Conservation (phyloP, 169 alveolate genomes). For the Eimeria acervulina region DNA sequence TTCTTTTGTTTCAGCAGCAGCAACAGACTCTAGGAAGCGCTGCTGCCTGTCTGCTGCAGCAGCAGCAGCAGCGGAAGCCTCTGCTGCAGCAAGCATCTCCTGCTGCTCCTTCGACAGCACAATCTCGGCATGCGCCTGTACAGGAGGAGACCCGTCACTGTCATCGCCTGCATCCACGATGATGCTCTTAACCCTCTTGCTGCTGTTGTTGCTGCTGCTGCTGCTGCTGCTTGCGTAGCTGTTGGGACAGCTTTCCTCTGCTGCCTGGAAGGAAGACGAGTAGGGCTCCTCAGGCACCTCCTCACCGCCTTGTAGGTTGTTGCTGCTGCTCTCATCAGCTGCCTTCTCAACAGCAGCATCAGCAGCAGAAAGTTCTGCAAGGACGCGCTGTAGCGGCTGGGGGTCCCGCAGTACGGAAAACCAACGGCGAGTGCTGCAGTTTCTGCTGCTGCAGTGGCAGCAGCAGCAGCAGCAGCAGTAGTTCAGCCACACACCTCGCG, state of each 20-base stretch:
- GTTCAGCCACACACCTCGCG: background rate
- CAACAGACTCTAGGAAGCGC: conserved; percentile 11
- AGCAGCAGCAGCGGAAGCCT: background rate
- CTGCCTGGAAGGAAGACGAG: background rate
- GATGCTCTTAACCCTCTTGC: background rate
- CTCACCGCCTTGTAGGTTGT: background rate
- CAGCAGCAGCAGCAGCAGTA: conserved; percentile 16
- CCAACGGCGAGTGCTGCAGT: background rate
- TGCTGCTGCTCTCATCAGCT: background rate
- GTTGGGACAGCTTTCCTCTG: background rate
- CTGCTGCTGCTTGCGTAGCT: conserved; percentile 31
- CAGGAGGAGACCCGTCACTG: background rate
- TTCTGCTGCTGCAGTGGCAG: background rate
- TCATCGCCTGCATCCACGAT: background rate
- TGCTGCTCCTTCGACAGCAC: conserved; percentile 46
- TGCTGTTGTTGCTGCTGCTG: conserved; percentile 15
- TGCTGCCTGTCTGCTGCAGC: conserved; percentile 45
- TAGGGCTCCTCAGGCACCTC: background rate
- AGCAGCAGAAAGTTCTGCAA: conserved; percentile 33
- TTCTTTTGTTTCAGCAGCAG: conserved; percentile 36
- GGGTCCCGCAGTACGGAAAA: conserved; percentile 27
- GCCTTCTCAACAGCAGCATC: conserved; percentile 40
- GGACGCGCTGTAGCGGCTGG: conserved; percentile 12
- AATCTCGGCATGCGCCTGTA: conserved; percentile 39
- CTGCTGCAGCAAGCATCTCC: conserved; percentile 29